Base-by-base conservation (phyloP, 1,284 basidiomycete genomes). In the Psilocybe mexicana region DNA sequence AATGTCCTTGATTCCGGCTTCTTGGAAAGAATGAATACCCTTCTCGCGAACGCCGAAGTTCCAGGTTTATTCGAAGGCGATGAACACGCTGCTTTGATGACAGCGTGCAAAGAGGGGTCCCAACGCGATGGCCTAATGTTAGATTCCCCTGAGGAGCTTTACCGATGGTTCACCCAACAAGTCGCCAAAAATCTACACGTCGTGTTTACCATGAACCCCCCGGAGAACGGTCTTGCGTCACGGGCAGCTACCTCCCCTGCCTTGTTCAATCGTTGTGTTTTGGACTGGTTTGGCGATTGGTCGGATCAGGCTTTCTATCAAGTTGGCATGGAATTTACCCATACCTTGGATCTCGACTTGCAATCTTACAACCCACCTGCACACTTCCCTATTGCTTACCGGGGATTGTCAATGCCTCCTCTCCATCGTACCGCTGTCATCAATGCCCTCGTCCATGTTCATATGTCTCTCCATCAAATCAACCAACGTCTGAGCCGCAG, bases 231-330 rank as follows among this genome's bases (percentile, higher is more conserved):
- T 4, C 83, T 98, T 14, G 96, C 95, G 5, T 94, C 94, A 18
- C 87, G 96, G 57, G 97, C 96, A 6, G 96, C 97, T 0, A 98
- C 97, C 0, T 98, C 96, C 1, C 97, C 97, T 3, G 96, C 96
- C 14, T 79, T 98, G 67, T 98, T 98, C 86, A 98, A 98, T 76
- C 89, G 96, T 77, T 98, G 96, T 71, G 96, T 98, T 4, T 81
- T 98, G 58, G 95, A 98, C 73, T 98, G 96, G 96, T 98, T 98
- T 66, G 95, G 96, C 42, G 94, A 97, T 71, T 98, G 96, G 96
- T 94, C 95, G 6, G 94, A 96, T 66, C 94, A 97, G 70, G 95
- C 96, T 0, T 92, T 98, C 72, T 97, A 92, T 70, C 96, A 98
- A 78, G 96, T 98, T 59, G 96, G 92, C 38, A 86, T 91, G 80